Conservation (phyloP, 2,329 filamentous ascomycete species). For the Aspergillus ochraceoroseus region DNA sequence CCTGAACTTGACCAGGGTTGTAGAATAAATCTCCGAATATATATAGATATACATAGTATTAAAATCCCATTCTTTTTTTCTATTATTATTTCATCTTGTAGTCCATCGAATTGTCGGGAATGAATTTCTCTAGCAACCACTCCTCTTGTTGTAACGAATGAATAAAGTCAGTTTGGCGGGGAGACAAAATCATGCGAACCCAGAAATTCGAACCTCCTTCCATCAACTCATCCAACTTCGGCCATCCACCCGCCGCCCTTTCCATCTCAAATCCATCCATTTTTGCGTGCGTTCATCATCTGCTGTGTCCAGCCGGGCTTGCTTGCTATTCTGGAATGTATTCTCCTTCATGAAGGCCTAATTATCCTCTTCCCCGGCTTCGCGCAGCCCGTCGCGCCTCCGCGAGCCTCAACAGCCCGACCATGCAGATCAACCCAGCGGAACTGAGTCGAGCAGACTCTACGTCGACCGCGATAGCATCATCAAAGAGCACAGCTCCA, state of each 20-base stretch:
- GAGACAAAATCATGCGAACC: slow-evolving; percentile 17
- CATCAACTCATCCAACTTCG: slow-evolving; percentile 18
- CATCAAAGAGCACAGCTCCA: slow-evolving; percentile 31
- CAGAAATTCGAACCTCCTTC: slow-evolving; percentile 26
- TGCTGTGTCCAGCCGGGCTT: slow-evolving; percentile 2
- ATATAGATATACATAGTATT: too few species aligned
- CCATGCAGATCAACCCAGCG: slow-evolving; percentile 46
- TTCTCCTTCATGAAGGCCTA: slow-evolving; percentile 40
- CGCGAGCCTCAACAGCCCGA: slow-evolving; percentile 26
- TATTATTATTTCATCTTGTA: not conserved
- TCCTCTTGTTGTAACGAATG: slow-evolving; percentile 20
- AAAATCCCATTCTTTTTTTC: too few species aligned
- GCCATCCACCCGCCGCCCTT: slow-evolving; percentile 23
- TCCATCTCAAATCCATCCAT: slow-evolving; percentile 26
- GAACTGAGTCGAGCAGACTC: slow-evolving; percentile 43
- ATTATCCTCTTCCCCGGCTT: slow-evolving; percentile 35
- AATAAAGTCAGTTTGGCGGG: slow-evolving; percentile 16
- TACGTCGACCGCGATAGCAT: slow-evolving; percentile 29
- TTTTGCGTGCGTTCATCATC: slow-evolving; percentile 12
- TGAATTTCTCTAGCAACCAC: not conserved
- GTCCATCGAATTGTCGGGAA: not conserved
- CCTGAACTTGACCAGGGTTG: slow-evolving; percentile 3
- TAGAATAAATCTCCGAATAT: slow-evolving; percentile 4
- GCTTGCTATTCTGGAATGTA: slow-evolving; percentile 17
- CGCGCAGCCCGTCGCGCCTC: slow-evolving; percentile 39